A percentile compares a stretch with the other conserved stretches of the same genome.
Evolutionary conservation across 75 land plant genomes (phyloP).

Genomic region (Chamaecyparis obtusa): DNA sequence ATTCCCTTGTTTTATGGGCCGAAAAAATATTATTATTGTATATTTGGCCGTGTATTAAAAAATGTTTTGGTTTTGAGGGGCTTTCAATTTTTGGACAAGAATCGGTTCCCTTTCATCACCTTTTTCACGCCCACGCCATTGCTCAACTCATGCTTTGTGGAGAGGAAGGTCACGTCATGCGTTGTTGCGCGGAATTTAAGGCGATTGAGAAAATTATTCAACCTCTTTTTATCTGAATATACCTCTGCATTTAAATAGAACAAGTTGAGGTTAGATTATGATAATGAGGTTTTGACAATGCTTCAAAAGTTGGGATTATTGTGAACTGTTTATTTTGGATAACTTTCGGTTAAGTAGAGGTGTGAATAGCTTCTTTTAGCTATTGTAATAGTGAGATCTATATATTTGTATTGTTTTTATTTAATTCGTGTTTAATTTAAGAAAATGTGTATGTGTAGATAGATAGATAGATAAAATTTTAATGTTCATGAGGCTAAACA

Average conservation of each 20-base stretch:
- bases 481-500: too few species aligned
- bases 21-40: not conserved
- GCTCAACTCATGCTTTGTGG: not conserved
- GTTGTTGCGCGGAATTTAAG: not conserved
- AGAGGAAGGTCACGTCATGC: not conserved
- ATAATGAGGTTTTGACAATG: too few species aligned
- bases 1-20: not conserved
- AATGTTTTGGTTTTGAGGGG: not conserved
- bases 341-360: too few species aligned
- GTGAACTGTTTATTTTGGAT: too few species aligned
- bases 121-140: slow-evolving; percentile 13
- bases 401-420: too few species aligned
- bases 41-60: not conserved
- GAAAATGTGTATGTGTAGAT: too few species aligned
- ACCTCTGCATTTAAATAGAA: not conserved
- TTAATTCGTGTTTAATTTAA: too few species aligned
- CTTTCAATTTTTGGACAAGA: not conserved
- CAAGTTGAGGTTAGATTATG: too few species aligned
- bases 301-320: too few species aligned
- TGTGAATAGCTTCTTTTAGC: too few species aligned
- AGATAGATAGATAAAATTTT: too few species aligned
- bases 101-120: slow-evolving; percentile 9
- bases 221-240: not conserved
- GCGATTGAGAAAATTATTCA: not conserved
- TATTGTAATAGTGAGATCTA: too few species aligned